Conservation (phyloP, 2,329 filamentous ascomycete species). For the Berkeleyomyces basicola region DNA sequence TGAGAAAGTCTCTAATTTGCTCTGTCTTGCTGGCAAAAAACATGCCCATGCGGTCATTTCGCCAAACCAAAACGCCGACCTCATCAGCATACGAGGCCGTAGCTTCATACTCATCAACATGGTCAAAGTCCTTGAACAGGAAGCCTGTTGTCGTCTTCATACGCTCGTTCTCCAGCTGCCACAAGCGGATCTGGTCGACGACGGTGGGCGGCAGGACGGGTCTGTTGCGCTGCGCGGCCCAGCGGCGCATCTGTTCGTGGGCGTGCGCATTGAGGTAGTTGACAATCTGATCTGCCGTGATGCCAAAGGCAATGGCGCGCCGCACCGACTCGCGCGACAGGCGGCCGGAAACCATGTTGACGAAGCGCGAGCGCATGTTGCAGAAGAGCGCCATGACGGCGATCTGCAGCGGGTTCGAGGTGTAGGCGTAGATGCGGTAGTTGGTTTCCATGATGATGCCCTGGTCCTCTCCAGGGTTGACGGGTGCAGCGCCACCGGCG, state of each 20-base stretch:
- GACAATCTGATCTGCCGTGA: constrained; percentile 91
- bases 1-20: constrained; percentile 69
- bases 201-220: constrained; percentile 86
- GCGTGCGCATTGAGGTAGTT: constrained; percentile 83
- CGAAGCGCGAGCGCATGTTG: constrained; percentile 75
- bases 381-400: constrained; percentile 83
- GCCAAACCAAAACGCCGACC: constrained; percentile 80
- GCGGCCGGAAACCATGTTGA: constrained; percentile 84
- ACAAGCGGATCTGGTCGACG: constrained; percentile 90
- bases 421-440: constrained; percentile 95
- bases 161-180: constrained; percentile 93
- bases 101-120: constrained; percentile 50
- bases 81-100: constrained; percentile 70
- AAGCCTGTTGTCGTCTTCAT: constrained; percentile 76
- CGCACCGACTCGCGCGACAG: constrained; percentile 79
- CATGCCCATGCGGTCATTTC: constrained; percentile 58
- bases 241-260: constrained; percentile 79
- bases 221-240: constrained; percentile 36
- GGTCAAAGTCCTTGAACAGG: constrained; percentile 76
- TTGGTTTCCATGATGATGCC: constrained; percentile 97
- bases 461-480: constrained; percentile 30
- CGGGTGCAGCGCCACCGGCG: constrained; percentile 41
- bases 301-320: constrained; percentile 72
- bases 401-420: constrained; percentile 82
- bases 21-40: constrained; percentile 90